These are phyloP conservation scores for Onygenales sp. DNA, from an alignment of 2,329 filamentous ascomycete genomes.

Conservation along the genomic window DNA sequence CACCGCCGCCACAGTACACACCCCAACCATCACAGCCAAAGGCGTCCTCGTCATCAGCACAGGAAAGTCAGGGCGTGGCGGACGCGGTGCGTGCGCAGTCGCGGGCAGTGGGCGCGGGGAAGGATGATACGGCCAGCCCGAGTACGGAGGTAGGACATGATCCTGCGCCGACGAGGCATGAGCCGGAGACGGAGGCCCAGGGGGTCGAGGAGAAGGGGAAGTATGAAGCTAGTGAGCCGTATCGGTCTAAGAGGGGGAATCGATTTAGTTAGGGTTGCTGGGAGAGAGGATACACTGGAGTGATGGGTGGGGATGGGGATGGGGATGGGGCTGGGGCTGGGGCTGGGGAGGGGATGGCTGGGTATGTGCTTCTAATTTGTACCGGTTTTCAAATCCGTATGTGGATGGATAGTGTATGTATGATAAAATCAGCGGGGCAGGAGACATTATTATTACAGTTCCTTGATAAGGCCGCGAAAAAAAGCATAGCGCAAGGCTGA, in stretches of 20 bases:
- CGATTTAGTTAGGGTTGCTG: slow-evolving; percentile 53
- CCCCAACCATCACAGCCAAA: not conserved
- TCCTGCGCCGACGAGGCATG: slow-evolving; percentile 78
- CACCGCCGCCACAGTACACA: not conserved
- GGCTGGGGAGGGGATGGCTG: no score
- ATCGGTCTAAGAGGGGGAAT: slow-evolving; percentile 72
- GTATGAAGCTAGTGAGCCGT: slow-evolving; percentile 73
- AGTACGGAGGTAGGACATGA: slow-evolving; percentile 66
- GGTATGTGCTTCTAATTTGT: not conserved
- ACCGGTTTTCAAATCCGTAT: no score
- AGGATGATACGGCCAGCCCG: slow-evolving; percentile 52
- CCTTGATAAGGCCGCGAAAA: no score
- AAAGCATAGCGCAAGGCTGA: no score
- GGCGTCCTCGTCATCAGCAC: slow-evolving; percentile 16
- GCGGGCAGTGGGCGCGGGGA: slow-evolving; percentile 20
- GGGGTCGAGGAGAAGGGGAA: slow-evolving; percentile 70
- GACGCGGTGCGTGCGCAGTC: slow-evolving; percentile 3
- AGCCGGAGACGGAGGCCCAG: slow-evolving; percentile 60
- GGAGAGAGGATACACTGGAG: not conserved
- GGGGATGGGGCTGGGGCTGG: no score
- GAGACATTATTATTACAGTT: no score
- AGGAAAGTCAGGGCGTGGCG: not conserved
- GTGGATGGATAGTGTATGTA: no score
- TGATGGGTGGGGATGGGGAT: no score
- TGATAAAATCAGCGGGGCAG: no score